phyloP scores from a whole-genome alignment of 1,284 basidiomycete species.

The Ceratobasidium sp. region DNA sequence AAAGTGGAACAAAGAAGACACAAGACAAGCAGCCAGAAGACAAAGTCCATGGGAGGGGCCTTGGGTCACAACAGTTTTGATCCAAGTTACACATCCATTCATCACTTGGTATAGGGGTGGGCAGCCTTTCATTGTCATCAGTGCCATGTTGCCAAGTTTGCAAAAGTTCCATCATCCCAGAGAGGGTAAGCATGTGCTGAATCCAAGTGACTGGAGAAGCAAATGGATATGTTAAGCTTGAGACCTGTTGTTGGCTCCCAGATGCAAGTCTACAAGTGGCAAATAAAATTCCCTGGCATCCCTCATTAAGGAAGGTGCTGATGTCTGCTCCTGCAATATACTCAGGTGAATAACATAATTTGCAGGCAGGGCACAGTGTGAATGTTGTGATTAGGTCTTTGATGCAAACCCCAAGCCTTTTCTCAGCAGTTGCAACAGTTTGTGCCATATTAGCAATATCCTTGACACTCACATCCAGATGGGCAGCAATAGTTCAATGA shows the following conservation, averaged over 20 bases:
- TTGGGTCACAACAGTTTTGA: no score
- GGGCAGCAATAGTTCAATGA: background rate
- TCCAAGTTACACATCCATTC: background rate
- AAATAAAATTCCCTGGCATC: background rate
- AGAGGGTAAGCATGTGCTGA: background rate
- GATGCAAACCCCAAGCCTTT: background rate
- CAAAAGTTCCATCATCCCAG: constrained; percentile 3
- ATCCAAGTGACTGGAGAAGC: background rate
- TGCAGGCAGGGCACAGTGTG: background rate
- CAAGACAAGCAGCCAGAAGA: no score
- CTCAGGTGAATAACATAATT: background rate
- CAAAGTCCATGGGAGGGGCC: no score
- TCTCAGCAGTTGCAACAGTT: background rate
- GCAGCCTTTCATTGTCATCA: background rate
- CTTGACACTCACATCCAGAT: background rate
- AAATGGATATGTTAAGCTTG: background rate
- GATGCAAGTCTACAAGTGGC: background rate
- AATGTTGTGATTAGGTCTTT: background rate
- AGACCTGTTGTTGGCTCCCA: background rate
- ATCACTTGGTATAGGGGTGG: background rate
- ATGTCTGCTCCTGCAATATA: background rate
- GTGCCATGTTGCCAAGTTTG: background rate
- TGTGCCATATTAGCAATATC: background rate
- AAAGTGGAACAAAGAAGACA: no score
- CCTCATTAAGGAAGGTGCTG: background rate